Evolutionary conservation across 2,329 filamentous ascomycete genomes (phyloP), one percentile per base, ranked within the genome.

Genomic region (Venturia nashicola): DNA sequence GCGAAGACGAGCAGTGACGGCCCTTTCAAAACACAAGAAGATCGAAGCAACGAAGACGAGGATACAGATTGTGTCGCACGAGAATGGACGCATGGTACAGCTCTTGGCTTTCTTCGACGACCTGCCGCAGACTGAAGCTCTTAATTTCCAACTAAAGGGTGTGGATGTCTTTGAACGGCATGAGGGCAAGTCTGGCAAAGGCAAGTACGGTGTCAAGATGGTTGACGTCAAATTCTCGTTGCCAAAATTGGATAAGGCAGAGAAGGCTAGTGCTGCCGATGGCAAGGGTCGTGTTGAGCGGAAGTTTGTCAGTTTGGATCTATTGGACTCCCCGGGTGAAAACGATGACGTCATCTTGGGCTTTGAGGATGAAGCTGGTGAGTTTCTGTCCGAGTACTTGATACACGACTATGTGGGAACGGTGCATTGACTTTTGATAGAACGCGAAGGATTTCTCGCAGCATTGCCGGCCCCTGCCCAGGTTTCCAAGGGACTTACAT

Each of bases 171-270:
- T 92, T 70, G 91, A 96, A 76, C 83, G 74, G 61, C 70, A 72
- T 18, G 74, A 74, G 46, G 78, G 79, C 63, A 71, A 70, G 62
- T 71, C 77, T 68, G 69, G 70, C 27, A 67, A 64, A 62, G 65
- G 64, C 67, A 92, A 91, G 72, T 83, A 83, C 42, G 87, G 87
- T 8, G 77, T 96, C 64, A 88, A 87, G 72, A 84, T 96, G 67
- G 87, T 93, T 34, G 92, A 97, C 72, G 91, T 91, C 66, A 96
- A 96, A 73, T 97, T 96, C 70, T 88, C 90, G 3, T 78, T 96
- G 63, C 91, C 91, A 5, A 76, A 77, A 48, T 73, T 77, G 20
- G 64, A 65, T 23, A 77, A 81, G 61, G 76, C 77, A 4, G 73
- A 82, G 66, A 74, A 86, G 70, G 55, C 74, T 9, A 51, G 23